Conservation (phyloP, 108 stramenopile genomes). For the Chaetoceros tenuissimus region DNA sequence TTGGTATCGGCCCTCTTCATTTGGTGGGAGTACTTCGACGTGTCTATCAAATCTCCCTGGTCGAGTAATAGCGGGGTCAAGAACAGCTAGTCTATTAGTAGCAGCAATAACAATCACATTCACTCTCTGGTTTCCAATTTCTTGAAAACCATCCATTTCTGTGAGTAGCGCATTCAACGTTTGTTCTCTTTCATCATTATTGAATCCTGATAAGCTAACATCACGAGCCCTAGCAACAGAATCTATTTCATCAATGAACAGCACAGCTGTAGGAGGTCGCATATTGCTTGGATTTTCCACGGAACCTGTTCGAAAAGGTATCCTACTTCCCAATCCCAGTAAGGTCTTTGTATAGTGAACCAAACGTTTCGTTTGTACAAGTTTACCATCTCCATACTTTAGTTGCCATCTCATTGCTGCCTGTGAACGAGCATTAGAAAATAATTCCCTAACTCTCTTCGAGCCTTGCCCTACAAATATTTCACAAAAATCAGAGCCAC, state of each 20-base stretch:
- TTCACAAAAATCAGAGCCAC: constrained; percentile 75
- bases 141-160: constrained; percentile 97
- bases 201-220: constrained; percentile 27
- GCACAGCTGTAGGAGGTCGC: constrained; percentile 62
- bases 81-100: constrained; percentile 78
- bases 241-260: constrained; percentile 98
- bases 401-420: constrained; percentile 19
- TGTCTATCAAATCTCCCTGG: constrained; percentile 91
- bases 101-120: constrained; percentile 90
- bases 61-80: constrained; percentile 92
- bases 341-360: neutral
- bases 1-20: constrained; percentile 66
- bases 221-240: constrained; percentile 77
- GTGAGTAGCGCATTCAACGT: constrained; percentile 92
- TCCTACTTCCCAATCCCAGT: neutral
- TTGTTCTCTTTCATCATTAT: constrained; percentile 91
- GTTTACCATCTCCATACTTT: neutral
- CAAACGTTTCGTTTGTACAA: no score
- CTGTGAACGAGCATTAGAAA: constrained; percentile 48
- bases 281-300: constrained; percentile 1
- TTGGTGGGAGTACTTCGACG: constrained; percentile 80
- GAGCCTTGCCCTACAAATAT: constrained; percentile 87
- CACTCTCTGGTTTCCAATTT: constrained; percentile 18
- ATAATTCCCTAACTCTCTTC: constrained; percentile 80
- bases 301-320: neutral